Percentiles rank a stretch among this genome's conserved stretches.
phyloP scores from a whole-genome alignment of 495 filamentous ascomycete species.

The Niebla homalea region DNA sequence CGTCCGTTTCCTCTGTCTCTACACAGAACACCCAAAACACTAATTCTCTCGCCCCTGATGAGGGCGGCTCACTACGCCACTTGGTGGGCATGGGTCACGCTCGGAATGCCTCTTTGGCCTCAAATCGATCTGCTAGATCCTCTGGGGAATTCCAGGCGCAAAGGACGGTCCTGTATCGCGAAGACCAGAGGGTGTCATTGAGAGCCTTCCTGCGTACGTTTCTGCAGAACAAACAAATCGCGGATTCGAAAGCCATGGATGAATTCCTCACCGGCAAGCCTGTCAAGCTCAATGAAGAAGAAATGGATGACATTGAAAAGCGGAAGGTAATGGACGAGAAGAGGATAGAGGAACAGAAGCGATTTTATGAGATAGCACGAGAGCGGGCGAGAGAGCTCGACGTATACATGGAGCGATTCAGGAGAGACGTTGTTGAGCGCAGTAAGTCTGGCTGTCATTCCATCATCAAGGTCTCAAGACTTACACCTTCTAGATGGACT shows the following conservation, averaged over 20 bases:
- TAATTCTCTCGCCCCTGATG: conserved; percentile 18
- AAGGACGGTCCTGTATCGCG: conserved; percentile 56
- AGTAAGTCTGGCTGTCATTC: conserved; percentile 42
- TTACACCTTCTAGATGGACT: conserved; percentile 51
- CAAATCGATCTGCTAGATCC: conserved; percentile 33
- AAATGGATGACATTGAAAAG: conserved; percentile 60
- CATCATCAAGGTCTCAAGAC: neutral
- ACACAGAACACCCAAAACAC: conserved; percentile 35
- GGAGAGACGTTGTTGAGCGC: conserved; percentile 59
- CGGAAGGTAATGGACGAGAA: conserved; percentile 77
- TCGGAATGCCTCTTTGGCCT: conserved; percentile 28
- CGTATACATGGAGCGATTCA: conserved; percentile 89
- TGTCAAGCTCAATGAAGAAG: conserved; percentile 63
- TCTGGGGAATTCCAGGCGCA: conserved; percentile 33
- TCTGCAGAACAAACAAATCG: conserved; percentile 69
- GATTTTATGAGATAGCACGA: conserved; percentile 89
- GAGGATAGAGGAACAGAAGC: conserved; percentile 78
- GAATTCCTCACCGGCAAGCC: conserved; percentile 66
- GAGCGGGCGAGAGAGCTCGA: conserved; percentile 84
- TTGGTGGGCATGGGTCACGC: conserved; percentile 20
- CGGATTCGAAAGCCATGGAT: conserved; percentile 63
- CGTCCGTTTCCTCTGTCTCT: conserved; percentile 66
- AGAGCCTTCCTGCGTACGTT: conserved; percentile 78
- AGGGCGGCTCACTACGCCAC: conserved; percentile 28
- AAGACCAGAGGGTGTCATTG: conserved; percentile 83